Evolutionary conservation across 2,329 filamentous ascomycete genomes (phyloP), one percentile per base, ranked within the genome.

Genomic region (Didymella arachidicola): DNA sequence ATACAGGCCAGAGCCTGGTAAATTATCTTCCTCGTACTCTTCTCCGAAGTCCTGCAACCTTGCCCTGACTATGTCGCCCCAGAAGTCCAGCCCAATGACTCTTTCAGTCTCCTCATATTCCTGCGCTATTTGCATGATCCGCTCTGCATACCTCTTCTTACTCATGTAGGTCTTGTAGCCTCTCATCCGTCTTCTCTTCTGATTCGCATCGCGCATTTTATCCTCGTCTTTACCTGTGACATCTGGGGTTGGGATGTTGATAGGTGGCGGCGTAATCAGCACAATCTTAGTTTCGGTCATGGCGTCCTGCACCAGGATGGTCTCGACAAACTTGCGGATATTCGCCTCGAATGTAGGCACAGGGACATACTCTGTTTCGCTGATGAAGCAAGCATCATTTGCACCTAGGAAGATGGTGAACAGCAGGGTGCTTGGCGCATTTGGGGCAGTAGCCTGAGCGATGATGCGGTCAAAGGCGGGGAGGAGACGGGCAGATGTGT

Each of bases 351-450:
- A 79, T 11, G 64, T 57, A 3, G 63, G 59, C 26, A 78, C 62
- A 2, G 77, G 73, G 2, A 78, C 74, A 34, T 71, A 69, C 36
- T 70, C 69, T 11, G 38, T 38, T 3, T 57, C 50, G 11, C 55
- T 50, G n/a, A 67, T 42, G 27, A 77, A 56, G 57, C 72, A 77
- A 25, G 77, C 76, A 53, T 79, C 77, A 48, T 79, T 79, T 26
- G 75, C 77, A 36, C 78, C 77, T 8, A 79, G 54, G 54, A 78
- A 77, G 56, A 79, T 78, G 18, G 75, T 78, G 60, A 79, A 67
- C 53, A 79, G 69, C 25, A 78, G 68, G 6, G 73, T 77, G n/a
- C 59, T 61, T 3, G 68, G 46, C 0, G 68, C 64, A 18, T 11
- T n/a, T 1, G 66, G 63, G 1, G 56, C 25, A 18, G 67, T 72